Evolutionary conservation across 768 basidiomycete genomes (phyloP), one percentile per base, ranked within the genome.

Genomic region (Symmetrospora coprosmae): DNA sequence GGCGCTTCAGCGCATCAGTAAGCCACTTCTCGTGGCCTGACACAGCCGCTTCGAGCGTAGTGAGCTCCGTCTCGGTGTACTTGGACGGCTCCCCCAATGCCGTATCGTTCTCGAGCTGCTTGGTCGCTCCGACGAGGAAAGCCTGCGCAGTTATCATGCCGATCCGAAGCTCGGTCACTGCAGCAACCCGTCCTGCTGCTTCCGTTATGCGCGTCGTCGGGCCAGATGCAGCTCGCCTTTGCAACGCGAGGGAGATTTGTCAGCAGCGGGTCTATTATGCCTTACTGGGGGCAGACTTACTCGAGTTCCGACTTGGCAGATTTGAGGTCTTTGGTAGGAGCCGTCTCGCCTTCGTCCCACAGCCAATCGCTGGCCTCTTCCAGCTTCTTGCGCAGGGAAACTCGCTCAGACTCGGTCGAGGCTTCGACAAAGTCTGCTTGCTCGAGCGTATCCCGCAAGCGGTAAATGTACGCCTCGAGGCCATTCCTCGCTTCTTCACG

Each of bases 401-500:
- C 74, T 46, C 87, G 76, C 72, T 99, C 94, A 5, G 71, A 69
- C 8, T 76, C 73, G 64, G 83, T 83, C 4, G 89, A 91, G 71
- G 84, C 91, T 68, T 86, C 84, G 72, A 81, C 81, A 74, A 97
- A 86, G 2, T 87, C 85, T 6, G 83, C 38, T 9, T 8, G 17
- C 27, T 61, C 60, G 13, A 61, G 25, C 43, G 37, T 38, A 45
- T 64, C 62, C 8, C 62, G 48, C 7, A 63, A 28, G 23, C 83
- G 80, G 75, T 99, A 99, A n/a, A 97, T 73, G 70, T 94, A 94
- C 31, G 84, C 81, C 72, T 99, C 94, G 50, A 99, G 80, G 25
- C 79, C 77, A 73, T 99, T 99, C 30, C 84, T 78, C 2, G 88
- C 87, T 71, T 97, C 94, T 68, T 91, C 91, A 31, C 82, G 82